Conservation (phyloP, 2,329 filamentous ascomycete genomes). For the Aspergillus neotritici region DNA sequence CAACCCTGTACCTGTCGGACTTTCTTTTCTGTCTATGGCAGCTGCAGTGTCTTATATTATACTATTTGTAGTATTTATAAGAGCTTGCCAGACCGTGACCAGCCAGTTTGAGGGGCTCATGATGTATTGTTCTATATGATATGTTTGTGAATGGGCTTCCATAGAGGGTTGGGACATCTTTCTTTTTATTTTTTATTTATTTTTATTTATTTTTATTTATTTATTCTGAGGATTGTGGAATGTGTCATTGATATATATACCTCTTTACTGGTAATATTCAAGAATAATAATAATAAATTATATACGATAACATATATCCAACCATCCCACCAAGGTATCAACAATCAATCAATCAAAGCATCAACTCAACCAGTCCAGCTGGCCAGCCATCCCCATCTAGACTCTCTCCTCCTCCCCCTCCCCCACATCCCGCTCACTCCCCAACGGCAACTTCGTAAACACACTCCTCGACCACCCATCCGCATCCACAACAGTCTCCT, state of each 20-base stretch:
- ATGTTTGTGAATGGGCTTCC: conserved; percentile 38
- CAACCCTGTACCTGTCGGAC: no score
- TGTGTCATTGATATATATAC: not conserved
- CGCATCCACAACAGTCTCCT: conserved; percentile 51
- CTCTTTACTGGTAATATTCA: conserved; percentile 2
- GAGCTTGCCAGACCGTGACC: conserved; percentile 38
- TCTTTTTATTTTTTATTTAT: not conserved
- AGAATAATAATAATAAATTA: not conserved
- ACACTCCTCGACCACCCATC: conserved; percentile 60
- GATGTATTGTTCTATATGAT: conserved; percentile 20
- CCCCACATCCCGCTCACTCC: conserved; percentile 5
- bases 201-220: not conserved
- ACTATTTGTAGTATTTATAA: no score
- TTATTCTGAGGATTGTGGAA: conserved; percentile 1
- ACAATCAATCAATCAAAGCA: no score
- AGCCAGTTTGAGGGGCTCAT: conserved; percentile 45
- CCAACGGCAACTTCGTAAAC: conserved; percentile 44
- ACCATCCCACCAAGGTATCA: no score
- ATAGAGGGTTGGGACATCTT: conserved; percentile 43
- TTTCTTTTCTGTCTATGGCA: conserved; percentile 17
- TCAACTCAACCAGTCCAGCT: conserved; percentile 5
- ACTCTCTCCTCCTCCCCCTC: not conserved
- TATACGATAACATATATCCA: no score
- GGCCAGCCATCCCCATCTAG: not conserved
- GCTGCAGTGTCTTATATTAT: conserved; percentile 4